Conservation (phyloP, 2,329 filamentous ascomycete species). For the Cladosporium sp. region DNA sequence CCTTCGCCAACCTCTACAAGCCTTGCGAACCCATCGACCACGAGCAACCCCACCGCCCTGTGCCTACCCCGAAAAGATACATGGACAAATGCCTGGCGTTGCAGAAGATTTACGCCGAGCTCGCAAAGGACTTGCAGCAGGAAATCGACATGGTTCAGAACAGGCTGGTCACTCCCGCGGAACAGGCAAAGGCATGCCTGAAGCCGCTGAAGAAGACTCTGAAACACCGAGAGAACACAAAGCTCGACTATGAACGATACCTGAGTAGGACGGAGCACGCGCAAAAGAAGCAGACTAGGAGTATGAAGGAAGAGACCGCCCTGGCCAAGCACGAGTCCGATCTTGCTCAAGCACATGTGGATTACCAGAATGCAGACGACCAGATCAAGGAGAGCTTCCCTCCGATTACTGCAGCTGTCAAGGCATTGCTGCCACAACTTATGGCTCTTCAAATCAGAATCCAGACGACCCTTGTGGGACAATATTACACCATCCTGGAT, state of each 20-base stretch:
- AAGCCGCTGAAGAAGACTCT: conserved; percentile 74
- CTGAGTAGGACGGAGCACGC: conserved; percentile 66
- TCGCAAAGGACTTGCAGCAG: conserved; percentile 65
- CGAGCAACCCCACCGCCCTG: conserved; percentile 45
- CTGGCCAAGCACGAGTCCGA: conserved; percentile 69
- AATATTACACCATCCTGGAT: conserved; percentile 73
- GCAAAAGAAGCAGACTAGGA: conserved; percentile 64
- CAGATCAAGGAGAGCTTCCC: conserved; percentile 68
- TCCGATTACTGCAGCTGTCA: conserved; percentile 63
- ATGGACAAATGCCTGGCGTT: conserved; percentile 62
- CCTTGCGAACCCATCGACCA: conserved; percentile 64
- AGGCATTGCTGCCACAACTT: conserved; percentile 68
- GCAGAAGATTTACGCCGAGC: conserved; percentile 62
- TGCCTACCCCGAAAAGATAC: conserved; percentile 57
- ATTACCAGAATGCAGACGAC: conserved; percentile 70
- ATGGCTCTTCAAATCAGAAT: conserved; percentile 67
- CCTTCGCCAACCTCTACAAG: conserved; percentile 70
- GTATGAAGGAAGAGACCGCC: conserved; percentile 66
- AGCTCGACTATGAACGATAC: conserved; percentile 75
- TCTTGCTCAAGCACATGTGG: conserved; percentile 57
- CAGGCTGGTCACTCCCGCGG: conserved; percentile 64
- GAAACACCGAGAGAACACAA: conserved; percentile 78
- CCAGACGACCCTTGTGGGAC: conserved; percentile 70
- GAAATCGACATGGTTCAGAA: conserved; percentile 68
- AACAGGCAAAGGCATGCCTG: conserved; percentile 62